These are phyloP conservation scores for Pichia nanzhaoensis DNA, from an alignment of 805 yeast species.

Conservation along the genomic window DNA sequence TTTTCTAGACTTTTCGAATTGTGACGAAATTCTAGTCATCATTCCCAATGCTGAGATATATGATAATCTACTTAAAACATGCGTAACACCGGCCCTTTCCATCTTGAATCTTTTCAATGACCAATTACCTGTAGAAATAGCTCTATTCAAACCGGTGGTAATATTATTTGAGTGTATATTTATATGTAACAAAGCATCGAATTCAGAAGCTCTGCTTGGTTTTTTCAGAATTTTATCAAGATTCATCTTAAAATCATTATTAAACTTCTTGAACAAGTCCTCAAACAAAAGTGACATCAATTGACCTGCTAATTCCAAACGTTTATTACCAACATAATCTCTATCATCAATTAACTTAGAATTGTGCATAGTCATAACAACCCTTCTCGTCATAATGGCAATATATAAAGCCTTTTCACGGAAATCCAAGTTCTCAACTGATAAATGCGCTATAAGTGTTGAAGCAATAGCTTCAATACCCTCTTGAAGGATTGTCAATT, in stretches of 20 bases:
- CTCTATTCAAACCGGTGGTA: conserved; percentile 89
- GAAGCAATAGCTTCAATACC: conserved; percentile 97
- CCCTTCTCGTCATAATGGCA: conserved; percentile 95
- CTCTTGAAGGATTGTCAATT: conserved; percentile 76
- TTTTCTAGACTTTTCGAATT: conserved; percentile 94
- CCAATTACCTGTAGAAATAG: conserved; percentile 99
- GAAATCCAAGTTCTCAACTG: conserved; percentile 77
- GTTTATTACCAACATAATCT: conserved; percentile 96
- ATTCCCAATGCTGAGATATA: conserved; percentile 94
- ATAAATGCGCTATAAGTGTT: conserved; percentile 89
- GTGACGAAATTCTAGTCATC: conserved; percentile 99
- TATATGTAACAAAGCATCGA: conserved; percentile 85
- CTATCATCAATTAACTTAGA: conserved; percentile 97
- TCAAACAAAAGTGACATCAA: conserved; percentile 90
- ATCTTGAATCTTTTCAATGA: conserved; percentile 96
- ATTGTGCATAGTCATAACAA: conserved; percentile 89
- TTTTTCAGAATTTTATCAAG: conserved; percentile 90
- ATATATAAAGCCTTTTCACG: conserved; percentile 91
- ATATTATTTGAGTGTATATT: conserved; percentile 89
- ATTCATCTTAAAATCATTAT: conserved; percentile 87
- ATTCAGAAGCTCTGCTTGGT: conserved; percentile 91
- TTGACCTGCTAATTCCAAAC: conserved; percentile 96
- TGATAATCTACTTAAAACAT: conserved; percentile 83
- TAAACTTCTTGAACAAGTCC: conserved; percentile 94
- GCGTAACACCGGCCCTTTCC: conserved; percentile 99